These are phyloP conservation scores for Kwoniella dendrophila DNA, from an alignment of 768 basidiomycete species.

Conservation along the genomic window DNA sequence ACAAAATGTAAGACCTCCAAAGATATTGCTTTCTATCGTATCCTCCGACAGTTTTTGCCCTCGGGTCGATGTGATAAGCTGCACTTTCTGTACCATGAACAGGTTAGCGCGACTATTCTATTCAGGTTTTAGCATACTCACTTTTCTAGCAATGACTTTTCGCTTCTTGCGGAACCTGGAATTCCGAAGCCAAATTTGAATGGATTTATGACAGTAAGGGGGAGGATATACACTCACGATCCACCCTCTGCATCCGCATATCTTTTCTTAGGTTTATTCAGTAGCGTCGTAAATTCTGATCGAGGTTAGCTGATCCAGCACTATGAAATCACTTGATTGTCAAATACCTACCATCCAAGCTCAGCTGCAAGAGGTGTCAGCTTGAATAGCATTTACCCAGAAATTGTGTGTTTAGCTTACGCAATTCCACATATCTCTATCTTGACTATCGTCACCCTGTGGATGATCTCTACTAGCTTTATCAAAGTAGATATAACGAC, in stretches of 20 bases:
- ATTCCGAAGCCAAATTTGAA: background rate
- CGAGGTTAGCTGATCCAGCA: background rate
- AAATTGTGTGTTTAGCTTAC: slow-evolving; percentile 24
- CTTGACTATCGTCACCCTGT: slow-evolving; percentile 36
- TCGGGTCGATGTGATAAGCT: slow-evolving; percentile 58
- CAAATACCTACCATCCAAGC: slow-evolving; percentile 33
- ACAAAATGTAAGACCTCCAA: slow-evolving; percentile 80
- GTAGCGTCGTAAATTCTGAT: slow-evolving; percentile 39
- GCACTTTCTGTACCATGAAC: slow-evolving; percentile 29
- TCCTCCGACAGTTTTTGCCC: slow-evolving; percentile 69
- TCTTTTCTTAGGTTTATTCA: slow-evolving; percentile 35
- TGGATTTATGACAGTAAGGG: background rate
- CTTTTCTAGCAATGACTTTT: slow-evolving; percentile 32
- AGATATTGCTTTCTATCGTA: slow-evolving; percentile 66
- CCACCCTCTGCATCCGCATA: slow-evolving; percentile 46
- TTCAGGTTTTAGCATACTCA: background rate
- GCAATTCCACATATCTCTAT: slow-evolving; percentile 58
- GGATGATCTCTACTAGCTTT: slow-evolving; percentile 42
- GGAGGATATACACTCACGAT: slow-evolving; percentile 26
- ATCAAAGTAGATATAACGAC: slow-evolving; percentile 76
- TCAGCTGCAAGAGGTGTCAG: slow-evolving; percentile 22
- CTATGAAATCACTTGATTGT: background rate
- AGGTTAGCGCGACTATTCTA: background rate
- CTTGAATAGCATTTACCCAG: background rate
- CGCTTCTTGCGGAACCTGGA: slow-evolving; percentile 40